These are phyloP conservation scores for Prototheca cutis DNA, from an alignment of 163 green algal species.

Conservation along the genomic window DNA sequence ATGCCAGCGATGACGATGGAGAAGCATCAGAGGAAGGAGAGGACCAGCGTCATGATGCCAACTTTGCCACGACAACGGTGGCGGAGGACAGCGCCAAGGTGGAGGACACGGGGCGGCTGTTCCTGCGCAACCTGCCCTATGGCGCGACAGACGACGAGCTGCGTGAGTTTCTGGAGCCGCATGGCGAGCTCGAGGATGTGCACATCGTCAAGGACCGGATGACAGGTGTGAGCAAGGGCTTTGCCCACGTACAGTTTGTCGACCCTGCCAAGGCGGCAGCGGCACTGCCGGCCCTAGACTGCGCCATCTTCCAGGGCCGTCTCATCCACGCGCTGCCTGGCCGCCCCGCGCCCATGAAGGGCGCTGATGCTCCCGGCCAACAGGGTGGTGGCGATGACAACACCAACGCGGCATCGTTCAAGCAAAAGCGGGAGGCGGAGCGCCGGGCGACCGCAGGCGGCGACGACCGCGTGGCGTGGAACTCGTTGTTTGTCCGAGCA, in stretches of 20 bases:
- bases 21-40: constrained; percentile 3
- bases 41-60: constrained; percentile 1
- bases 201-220: constrained; percentile 76
- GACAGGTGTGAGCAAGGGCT: constrained; percentile 59
- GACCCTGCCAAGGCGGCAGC: constrained; percentile 57
- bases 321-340: constrained; percentile 78
- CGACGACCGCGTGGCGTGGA: constrained; percentile 76
- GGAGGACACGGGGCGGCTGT: constrained; percentile 69
- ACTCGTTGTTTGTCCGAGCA: constrained; percentile 88
- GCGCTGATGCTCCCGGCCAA: not conserved
- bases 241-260: constrained; percentile 78
- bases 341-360: constrained; percentile 19
- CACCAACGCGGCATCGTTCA: constrained; percentile 10
- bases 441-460: constrained; percentile 26
- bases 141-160: constrained; percentile 80
- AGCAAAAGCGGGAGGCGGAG: constrained; percentile 11
- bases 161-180: constrained; percentile 50
- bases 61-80: not conserved
- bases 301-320: constrained; percentile 78
- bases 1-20: not conserved
- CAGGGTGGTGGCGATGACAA: too few species aligned
- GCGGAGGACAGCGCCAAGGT: constrained; percentile 24
- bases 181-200: constrained; percentile 71
- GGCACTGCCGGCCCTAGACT: constrained; percentile 61
- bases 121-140: constrained; percentile 93